Evolutionary conservation across 345 rosid species (phyloP), one percentile per base, ranked within the genome.

Genomic region (Garcia nutans): DNA sequence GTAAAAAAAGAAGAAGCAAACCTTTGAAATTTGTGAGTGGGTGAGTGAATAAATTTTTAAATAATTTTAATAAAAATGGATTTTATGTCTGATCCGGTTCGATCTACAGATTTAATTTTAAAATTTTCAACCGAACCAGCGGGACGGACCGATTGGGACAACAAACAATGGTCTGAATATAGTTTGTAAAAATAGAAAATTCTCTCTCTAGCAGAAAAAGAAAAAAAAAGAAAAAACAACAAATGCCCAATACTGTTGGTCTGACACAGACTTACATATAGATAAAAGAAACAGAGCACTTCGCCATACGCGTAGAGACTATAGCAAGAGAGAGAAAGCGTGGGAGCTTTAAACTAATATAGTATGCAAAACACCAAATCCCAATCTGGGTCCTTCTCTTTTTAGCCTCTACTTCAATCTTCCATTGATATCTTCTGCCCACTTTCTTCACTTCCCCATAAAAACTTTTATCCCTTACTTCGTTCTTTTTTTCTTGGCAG

Each of bases 161-260:
- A 37, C 41, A 37, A 37, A 37, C 41, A 37, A 37, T 37, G 41
- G 41, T 3, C 0, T 3, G 41, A 0, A 37, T 37, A 4, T 28
- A 2, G 31, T 28, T 28, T 28, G 31, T 28, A 28, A 28, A 28
- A 28, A 6, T 37, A 37, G 41, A 6, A 37, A 37, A 37, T 37
- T 37, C 41, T 47, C 2, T 9, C 70, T 17, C 22, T 67, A 22
- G 16, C n/a, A 19, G 7, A 67, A 17, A 44, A 77, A 70, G 33
- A 41, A 61, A 66, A 16, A 54, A 76, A 61, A 50, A 33, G 0
- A 37, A 37, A 37, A 37, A 5, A 41, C 13, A 33, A 63, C 26
- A 44, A 47, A 72, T 44, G 74, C 31, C 62, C 65, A 24, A 33
- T 44, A 66, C 68, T 72, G 81, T 73, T 49, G 64, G 64, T 78